Base-by-base conservation (phyloP, 257 asterid genomes). In the Petunia axillaris region DNA sequence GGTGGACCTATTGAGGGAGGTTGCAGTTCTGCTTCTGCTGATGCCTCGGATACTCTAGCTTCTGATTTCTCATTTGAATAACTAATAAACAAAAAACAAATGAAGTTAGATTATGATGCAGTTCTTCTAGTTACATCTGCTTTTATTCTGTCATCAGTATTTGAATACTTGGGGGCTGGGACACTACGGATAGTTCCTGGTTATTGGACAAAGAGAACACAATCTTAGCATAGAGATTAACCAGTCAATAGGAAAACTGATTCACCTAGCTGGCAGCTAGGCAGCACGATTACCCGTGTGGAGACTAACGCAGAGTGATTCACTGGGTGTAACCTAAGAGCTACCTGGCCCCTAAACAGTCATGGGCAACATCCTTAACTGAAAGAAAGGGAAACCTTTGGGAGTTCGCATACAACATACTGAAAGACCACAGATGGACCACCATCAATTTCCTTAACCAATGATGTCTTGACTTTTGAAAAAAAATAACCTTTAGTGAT, bases 51-150 rank as follows among this genome's bases (percentile, higher is more conserved):
- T 63, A 81, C 82, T 85, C 95, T 87, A n/a, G 94, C 90, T 86
- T 94, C 97, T 1, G 97, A 94, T 86, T 94, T 94, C 91, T 92
- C 98, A 46, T 94, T 94, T 5, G 97, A 92, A 84, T 89, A 91
- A 80, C 97, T 94, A 73, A n/a, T 38, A 48, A 1, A 48, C 39
- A 75, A 55, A n/a, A 5, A 73, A 60, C 11, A 65, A 50, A 48
- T 13, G 16, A 10, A 80, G 40, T 81, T 36, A 73, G 54, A 39
- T 10, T 52, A 59, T 43, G 70, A 73, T 70, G 59, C 11, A 25
- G 40, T 10, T 44, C 57, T 0, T 66, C 8, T 68, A 46, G 76
- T 44, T 41, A 2, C 55, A n/a, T 67, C 4, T 43, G 4, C 75
- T 0, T 67, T 67, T 63, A 37, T 63, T 55, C 62, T 9, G 73